Percentiles rank a stretch among this genome's conserved stretches.
These are phyloP conservation scores for Cystobasidium ongulense DNA, from an alignment of 768 basidiomycete genomes.

Conservation along the genomic window DNA sequence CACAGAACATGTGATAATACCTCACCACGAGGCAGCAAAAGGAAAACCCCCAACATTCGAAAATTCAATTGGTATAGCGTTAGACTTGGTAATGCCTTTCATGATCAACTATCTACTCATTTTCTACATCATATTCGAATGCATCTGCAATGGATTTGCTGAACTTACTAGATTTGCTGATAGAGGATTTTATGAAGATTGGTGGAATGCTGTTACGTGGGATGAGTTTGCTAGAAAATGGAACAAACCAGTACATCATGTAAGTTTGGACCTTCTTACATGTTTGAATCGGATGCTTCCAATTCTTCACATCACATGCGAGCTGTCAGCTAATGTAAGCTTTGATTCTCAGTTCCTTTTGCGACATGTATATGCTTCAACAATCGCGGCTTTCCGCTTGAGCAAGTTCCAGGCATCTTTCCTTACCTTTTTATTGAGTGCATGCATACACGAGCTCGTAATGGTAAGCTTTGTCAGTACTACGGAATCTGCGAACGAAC, in stretches of 20 bases:
- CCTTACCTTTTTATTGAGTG: constrained; percentile 82
- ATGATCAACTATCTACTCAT: constrained; percentile 50
- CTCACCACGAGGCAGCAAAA: constrained; percentile 53
- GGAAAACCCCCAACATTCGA: constrained; percentile 56
- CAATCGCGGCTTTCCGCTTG: constrained; percentile 66
- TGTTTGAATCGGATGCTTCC: no score
- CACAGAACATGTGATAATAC: constrained; percentile 87
- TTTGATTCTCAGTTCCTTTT: constrained; percentile 55
- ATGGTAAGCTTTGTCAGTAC: constrained; percentile 60
- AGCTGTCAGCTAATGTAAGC: no score
- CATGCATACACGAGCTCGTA: constrained; percentile 79
- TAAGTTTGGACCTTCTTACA: constrained; percentile 46
- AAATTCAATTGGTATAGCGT: constrained; percentile 63
- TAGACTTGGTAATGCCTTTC: constrained; percentile 84
- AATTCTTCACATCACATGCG: no score
- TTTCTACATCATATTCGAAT: constrained; percentile 56
- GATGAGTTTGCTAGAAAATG: constrained; percentile 97
- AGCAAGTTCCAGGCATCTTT: constrained; percentile 77
- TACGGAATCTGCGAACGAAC: background rate
- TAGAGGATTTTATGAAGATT: constrained; percentile 93
- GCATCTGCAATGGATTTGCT: constrained; percentile 51
- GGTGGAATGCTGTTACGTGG: constrained; percentile 98
- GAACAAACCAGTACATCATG: constrained; percentile 90
- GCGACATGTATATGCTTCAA: constrained; percentile 87
- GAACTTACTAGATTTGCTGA: constrained; percentile 72